Evolutionary conservation across 2,329 filamentous ascomycete species (phyloP).

Genomic region (Endocalyx cinctus): DNA sequence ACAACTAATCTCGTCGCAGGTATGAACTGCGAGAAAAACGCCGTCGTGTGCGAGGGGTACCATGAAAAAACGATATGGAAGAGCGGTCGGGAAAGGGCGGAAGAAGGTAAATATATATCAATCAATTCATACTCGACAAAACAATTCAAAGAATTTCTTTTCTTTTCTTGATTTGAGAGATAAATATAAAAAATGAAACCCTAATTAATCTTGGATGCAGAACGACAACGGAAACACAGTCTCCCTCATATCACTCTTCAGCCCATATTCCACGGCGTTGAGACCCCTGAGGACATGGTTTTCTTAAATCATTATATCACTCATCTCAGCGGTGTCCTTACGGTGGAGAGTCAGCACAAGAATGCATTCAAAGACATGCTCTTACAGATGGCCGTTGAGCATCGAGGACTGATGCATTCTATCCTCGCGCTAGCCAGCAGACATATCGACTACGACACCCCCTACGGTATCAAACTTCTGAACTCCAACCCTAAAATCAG

Average conservation of each 20-base stretch:
- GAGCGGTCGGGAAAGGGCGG: constrained; percentile 72
- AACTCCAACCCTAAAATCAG: constrained; percentile 44
- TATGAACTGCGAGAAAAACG: constrained; percentile 89
- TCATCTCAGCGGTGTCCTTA: constrained; percentile 74
- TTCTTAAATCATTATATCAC: constrained; percentile 82
- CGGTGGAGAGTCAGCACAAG: constrained; percentile 72
- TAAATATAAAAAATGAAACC: too few relatives aligned
- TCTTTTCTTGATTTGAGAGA: too few relatives aligned
- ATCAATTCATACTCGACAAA: not conserved
- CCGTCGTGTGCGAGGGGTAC: constrained; percentile 86
- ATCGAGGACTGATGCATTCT: constrained; percentile 85
- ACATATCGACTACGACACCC: constrained; percentile 60
- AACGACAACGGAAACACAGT: constrained; percentile 44
- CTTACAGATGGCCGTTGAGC: constrained; percentile 73
- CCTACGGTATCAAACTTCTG: constrained; percentile 51
- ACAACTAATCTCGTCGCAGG: constrained; percentile 55
- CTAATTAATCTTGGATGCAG: constrained; percentile 31
- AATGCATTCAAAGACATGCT: constrained; percentile 86
- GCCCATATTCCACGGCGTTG: constrained; percentile 73
- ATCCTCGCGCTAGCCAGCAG: constrained; percentile 78
- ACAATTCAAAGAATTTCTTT: too few relatives aligned
- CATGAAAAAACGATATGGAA: constrained; percentile 83
- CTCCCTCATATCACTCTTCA: constrained; percentile 53
- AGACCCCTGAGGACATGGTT: constrained; percentile 71
- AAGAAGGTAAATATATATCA: constrained; percentile 50